phyloP scores from a whole-genome alignment of 208 protist species.

The Phytomonas sp. region DNA sequence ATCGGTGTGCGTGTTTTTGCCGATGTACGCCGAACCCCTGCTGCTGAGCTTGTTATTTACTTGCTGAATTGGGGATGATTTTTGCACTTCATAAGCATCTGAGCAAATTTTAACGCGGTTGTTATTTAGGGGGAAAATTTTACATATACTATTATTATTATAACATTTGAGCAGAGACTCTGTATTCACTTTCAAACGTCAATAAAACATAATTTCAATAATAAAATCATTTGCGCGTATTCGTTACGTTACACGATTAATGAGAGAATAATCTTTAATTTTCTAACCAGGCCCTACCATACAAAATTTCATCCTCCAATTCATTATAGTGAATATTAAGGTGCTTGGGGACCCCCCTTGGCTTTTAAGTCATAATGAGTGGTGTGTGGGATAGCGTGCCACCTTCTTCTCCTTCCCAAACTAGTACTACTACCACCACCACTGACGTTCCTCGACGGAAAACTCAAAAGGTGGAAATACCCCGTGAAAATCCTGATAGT shows the following conservation, averaged over 20 bases:
- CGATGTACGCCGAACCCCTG: background rate
- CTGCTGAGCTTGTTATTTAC: background rate
- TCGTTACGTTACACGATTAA: background rate
- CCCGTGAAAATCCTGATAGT: conserved; percentile 37
- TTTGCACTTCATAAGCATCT: background rate
- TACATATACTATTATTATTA: background rate
- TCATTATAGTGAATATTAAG: background rate
- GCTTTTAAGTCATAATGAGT: background rate
- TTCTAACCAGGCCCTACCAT: background rate
- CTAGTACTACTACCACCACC: background rate
- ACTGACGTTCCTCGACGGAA: conserved; percentile 12
- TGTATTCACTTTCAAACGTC: background rate
- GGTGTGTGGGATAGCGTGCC: background rate
- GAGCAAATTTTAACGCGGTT: background rate
- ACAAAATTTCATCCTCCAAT: background rate
- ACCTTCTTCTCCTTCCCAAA: background rate
- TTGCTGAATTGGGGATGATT: background rate
- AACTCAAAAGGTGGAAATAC: conserved; percentile 12
- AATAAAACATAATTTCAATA: background rate
- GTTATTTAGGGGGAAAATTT: background rate
- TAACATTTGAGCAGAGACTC: too few species aligned
- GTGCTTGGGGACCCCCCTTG: background rate
- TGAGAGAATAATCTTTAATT: background rate
- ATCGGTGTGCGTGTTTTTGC: background rate
- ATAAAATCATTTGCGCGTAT: background rate